Conservation (phyloP, 768 basidiomycete genomes). For the Pisolithus orientalis region DNA sequence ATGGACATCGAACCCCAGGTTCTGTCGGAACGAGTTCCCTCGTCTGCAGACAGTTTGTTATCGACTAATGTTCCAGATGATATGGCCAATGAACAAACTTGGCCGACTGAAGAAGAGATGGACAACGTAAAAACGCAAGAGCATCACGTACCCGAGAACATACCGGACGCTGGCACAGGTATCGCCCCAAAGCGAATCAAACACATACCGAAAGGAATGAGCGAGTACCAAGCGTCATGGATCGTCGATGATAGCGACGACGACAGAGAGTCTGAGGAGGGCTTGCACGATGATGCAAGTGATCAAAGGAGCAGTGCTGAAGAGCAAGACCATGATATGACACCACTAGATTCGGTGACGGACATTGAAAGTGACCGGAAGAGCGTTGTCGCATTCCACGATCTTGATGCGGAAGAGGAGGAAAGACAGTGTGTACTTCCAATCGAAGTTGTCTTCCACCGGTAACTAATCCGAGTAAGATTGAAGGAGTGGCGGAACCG, state of each 20-base stretch:
- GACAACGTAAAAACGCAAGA: constrained; percentile 27
- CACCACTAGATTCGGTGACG: constrained; percentile 49
- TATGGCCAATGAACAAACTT: constrained; percentile 92
- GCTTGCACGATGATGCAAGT: constrained; percentile 32
- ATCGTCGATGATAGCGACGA: constrained; percentile 79
- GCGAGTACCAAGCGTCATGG: constrained; percentile 96
- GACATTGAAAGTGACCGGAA: constrained; percentile 49
- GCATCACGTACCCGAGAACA: constrained; percentile 10
- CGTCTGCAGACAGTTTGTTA: constrained; percentile 76
- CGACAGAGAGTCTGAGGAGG: constrained; percentile 33
- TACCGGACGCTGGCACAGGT: constrained; percentile 62
- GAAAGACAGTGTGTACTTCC: constrained; percentile 63
- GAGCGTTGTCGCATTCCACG: constrained; percentile 57
- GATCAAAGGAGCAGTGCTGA: constrained; percentile 30
- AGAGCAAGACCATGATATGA: constrained; percentile 61
- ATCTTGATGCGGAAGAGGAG: constrained; percentile 81
- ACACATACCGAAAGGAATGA: constrained; percentile 90
- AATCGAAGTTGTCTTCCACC: neutral
- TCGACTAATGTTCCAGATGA: constrained; percentile 87
- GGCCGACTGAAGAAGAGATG: constrained; percentile 98
- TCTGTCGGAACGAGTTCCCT: constrained; percentile 57
- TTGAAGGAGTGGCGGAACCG: constrained; percentile 64
- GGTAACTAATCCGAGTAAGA: constrained; percentile 30
- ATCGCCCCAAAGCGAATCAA: constrained; percentile 79
- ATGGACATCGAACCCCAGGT: constrained; percentile 66